These are phyloP conservation scores for Evansstolkia leycettana DNA, from an alignment of 495 filamentous ascomycete species.

Conservation along the genomic window DNA sequence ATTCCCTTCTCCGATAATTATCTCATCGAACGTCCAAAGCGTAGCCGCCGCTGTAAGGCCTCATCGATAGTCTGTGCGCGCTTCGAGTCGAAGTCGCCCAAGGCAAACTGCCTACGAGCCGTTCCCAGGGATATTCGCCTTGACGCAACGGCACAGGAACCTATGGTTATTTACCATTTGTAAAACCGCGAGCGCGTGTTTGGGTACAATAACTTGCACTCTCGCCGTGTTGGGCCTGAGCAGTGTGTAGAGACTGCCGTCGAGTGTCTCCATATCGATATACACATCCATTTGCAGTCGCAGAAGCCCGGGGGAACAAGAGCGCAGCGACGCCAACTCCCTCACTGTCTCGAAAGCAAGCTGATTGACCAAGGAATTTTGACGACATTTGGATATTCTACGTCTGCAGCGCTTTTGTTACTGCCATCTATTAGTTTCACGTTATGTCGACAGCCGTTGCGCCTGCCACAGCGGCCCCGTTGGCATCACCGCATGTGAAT, in stretches of 20 bases:
- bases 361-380: too few relatives aligned
- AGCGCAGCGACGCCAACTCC: neutral
- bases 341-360: too few relatives aligned
- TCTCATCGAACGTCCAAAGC: too few relatives aligned
- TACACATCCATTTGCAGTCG: too few relatives aligned
- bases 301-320: too few relatives aligned
- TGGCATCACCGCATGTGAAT: conserved; percentile 36
- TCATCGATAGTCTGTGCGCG: conserved; percentile 1
- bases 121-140: too few relatives aligned
- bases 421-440: conserved; percentile 2
- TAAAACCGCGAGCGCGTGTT: too few relatives aligned
- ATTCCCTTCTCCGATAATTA: neutral
- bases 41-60: neutral
- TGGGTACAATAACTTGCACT: too few relatives aligned
- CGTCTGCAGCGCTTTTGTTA: too few relatives aligned
- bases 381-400: too few relatives aligned
- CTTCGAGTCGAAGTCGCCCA: neutral
- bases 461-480: conserved; percentile 30
- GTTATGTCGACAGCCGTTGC: conserved; percentile 43
- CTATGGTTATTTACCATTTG: too few relatives aligned
- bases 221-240: neutral
- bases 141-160: too few relatives aligned
- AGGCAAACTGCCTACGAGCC: neutral
- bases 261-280: neutral
- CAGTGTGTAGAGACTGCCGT: neutral